Base-by-base conservation (phyloP, 164 flowering plant species). In the Annona squamosa region DNA sequence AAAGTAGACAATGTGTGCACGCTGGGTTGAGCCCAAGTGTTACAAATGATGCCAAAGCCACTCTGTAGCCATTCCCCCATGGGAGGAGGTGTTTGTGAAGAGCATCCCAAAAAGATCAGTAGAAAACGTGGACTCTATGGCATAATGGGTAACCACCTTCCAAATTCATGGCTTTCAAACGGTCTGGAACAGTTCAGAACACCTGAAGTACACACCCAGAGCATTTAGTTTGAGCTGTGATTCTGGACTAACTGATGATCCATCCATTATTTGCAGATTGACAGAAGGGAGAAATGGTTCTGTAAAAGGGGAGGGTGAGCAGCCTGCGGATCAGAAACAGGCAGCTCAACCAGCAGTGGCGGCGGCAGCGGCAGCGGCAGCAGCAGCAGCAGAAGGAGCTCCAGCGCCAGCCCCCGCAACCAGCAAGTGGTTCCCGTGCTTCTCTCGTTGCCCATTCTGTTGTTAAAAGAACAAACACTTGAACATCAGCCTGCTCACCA, bases 371-470 rank as follows among this genome's bases (percentile, higher is more conserved):
- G n/a, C 67, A 26, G 62, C 67, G 17, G 44, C 70, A 3, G 69
- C 67, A 44, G 37, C 41, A 10, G 59, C 48, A 48, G 2, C n/a
- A 37, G 66, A 48, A 42, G 46, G 68, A 10, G n/a, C 79, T 6
- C 37, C 67, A 26, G 62, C 67, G 17, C 43, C 70, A 3, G 69
- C 67, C 41, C 47, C 7, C n/a, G 6, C 57, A 26, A 26, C 37
- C 37, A 26, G 37, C 9, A 81, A 72, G 65, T 85, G 88, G 85
- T 79, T 83, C 67, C 70, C 86, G 59, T 86, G 88, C 79, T 81
- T 82, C 69, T 76, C 83, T 16, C 83, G 85, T 71, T 83, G 87
- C 74, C 75, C 79, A 42, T 76, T 67, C 37, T 77, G 82, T 71
- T 75, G 68, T 65, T 81, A 82, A 84, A 37, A 76, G 66, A 68